Evolutionary conservation across 192 early-diverging fungal species (phyloP), one percentile per base, ranked within the genome.

Genomic region (Backusella australiensis): DNA sequence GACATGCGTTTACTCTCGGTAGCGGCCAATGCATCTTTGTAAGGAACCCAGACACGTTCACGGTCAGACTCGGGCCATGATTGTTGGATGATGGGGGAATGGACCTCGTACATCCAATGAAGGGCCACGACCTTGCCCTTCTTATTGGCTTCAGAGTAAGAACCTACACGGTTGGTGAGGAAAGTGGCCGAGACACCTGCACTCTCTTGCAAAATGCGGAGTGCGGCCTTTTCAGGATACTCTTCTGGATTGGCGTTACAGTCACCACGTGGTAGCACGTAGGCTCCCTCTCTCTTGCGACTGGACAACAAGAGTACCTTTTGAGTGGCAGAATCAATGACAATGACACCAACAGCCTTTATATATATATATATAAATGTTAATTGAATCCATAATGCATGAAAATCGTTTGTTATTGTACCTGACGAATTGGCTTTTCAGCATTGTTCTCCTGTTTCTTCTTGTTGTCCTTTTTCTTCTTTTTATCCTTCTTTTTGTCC

Each of bases 41-140:
- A 38, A 46, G 59, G 1, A 34, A 75, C 80, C 80, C 80, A 81
- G 34, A 78, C 41, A 41, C 80, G 67, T 34, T 69, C 1, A 56
- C 76, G 76, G 14, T 71, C 59, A 44, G 68, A 41, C 0, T 71
- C 73, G 0, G 80, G 73, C 73, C 73, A 77, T n/a, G 68, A 23
- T 6, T 69, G 46, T 41, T 72, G 38, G 3, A 75, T 26, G 8
- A 35, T 72, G 34, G 63, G 42, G 17, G 65, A 44, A 38, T 77
- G 56, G 3, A 81, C 65, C 49, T 81, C 76, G 52, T 75, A 81
- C 80, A 81, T 81, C 69, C 76, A 77, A 56, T 81, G 76, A 19
- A 78, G 77, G 11, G 80, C 76, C 42, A 67, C 77, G 0, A 77
- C 77, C 29, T 78, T 77, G 0, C 80, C 80, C 41, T 71, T 81